Conservation (phyloP, 2,329 filamentous ascomycete genomes). For the Fusarium nygamai region DNA sequence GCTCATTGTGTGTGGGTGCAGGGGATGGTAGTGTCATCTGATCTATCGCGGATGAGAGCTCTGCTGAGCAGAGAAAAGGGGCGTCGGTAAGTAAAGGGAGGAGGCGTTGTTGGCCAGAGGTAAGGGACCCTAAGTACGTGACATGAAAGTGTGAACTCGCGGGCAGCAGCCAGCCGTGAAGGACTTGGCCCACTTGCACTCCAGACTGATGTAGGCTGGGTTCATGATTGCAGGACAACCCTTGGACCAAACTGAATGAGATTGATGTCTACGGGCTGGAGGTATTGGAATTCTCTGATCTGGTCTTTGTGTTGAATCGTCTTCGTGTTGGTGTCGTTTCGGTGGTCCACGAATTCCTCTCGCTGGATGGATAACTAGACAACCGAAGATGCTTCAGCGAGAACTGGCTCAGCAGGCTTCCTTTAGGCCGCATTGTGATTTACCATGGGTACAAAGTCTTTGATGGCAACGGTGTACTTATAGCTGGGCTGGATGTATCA, state of each 20-base stretch:
- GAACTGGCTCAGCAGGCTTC: background rate
- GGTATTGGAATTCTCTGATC: background rate
- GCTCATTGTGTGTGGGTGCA: too few relatives aligned
- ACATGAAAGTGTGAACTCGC: too few relatives aligned
- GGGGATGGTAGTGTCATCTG: too few relatives aligned
- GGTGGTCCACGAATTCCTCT: background rate
- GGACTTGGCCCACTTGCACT: background rate
- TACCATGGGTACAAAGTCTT: background rate
- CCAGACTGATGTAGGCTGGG: background rate
- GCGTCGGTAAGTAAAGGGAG: too few relatives aligned
- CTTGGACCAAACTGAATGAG: background rate
- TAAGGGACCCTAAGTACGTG: too few relatives aligned
- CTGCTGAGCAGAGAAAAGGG: too few relatives aligned
- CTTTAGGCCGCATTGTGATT: background rate
- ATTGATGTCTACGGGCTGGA: too few relatives aligned
- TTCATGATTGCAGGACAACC: background rate
- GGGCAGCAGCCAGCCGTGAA: background rate
- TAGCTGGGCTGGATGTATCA: too few relatives aligned
- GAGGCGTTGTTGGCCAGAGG: too few relatives aligned
- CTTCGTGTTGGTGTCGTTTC: background rate
- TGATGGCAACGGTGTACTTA: background rate
- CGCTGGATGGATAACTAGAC: background rate
- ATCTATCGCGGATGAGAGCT: too few relatives aligned
- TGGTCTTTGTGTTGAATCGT: too few relatives aligned
- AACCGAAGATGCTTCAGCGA: background rate